Conservation (phyloP, 257 asterid genomes). For the Anisodus tanguticus region DNA sequence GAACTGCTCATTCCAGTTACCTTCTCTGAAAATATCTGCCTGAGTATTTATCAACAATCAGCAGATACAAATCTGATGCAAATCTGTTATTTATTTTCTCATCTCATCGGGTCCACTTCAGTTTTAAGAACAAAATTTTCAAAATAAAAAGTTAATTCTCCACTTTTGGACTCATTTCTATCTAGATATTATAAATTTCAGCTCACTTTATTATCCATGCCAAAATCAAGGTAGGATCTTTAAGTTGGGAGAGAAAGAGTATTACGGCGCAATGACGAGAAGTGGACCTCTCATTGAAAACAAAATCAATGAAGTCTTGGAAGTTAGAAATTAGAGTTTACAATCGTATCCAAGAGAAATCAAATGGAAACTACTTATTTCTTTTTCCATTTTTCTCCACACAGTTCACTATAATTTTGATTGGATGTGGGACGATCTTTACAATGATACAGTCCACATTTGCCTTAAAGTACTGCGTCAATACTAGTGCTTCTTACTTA, state of each 20-base stretch:
- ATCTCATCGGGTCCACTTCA: background rate
- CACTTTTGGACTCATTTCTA: background rate
- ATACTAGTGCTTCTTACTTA: background rate
- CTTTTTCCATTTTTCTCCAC: background rate
- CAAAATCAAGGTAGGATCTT: slow-evolving; percentile 2
- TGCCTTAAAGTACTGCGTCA: background rate
- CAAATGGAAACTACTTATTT: background rate
- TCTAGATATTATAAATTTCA: background rate
- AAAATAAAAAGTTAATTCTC: background rate
- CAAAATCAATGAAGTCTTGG: background rate
- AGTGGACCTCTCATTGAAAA: background rate
- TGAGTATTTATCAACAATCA: background rate
- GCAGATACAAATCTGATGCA: background rate
- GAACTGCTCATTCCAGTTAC: background rate
- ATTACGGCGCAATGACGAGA: background rate
- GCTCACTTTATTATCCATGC: background rate
- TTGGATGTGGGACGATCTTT: background rate
- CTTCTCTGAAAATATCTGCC: background rate
- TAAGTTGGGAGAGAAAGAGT: background rate
- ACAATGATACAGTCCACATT: background rate
- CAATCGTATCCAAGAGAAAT: background rate
- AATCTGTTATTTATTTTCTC: background rate
- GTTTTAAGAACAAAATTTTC: background rate
- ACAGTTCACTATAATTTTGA: background rate
- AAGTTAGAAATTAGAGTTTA: background rate